Base-by-base conservation (phyloP, 2,329 filamentous ascomycete genomes). In the Helotiales sp. region DNA sequence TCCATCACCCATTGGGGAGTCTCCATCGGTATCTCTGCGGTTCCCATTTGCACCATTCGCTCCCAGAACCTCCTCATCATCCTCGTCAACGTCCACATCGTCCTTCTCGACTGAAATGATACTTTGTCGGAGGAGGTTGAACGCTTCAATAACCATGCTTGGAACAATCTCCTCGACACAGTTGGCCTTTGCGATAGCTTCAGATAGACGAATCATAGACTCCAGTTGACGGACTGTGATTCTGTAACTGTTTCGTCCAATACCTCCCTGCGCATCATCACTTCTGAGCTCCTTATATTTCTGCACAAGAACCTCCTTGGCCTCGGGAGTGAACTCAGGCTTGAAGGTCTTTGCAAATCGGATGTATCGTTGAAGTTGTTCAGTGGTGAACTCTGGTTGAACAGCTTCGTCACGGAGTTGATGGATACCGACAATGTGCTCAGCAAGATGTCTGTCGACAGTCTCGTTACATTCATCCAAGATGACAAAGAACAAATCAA, bases 101-200 rank as follows among this genome's bases (percentile, higher is more conserved):
- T 99, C 96, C 76, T 98, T 96, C 80, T 99, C 96, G 28, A 99
- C 96, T 1, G 92, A 96, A 75, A 99, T 97, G 78, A 99, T 99
- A 79, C 92, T 96, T 80, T 97, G 94, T 49, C 93, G 86, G 13
- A 99, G 87, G 10, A 99, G 86, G 74, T 96, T 93, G 79, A 91
- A 98, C 0, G 95, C 96, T 80, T 99, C 96, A 47, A 91, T 86
- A 17, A 99, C 96, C 80, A 98, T 97, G 0, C 87, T 87, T 1
- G 91, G 86, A 0, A 89, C 89, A 69, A 99, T 91, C 70, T 97
- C 93, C 74, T 95, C 92, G 15, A 97, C 93, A 77, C 96, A 99
- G 78, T 97, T 98, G 66, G 93, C 93, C 80, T 98, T 98, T 66
- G 96, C 96, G 72, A 99, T 97, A n/a, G 96, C 96, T 80, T 99